Evolutionary conservation across 768 basidiomycete genomes (phyloP), one percentile per base, ranked within the genome.

Genomic region (Xerocomellus chrysenteron): DNA sequence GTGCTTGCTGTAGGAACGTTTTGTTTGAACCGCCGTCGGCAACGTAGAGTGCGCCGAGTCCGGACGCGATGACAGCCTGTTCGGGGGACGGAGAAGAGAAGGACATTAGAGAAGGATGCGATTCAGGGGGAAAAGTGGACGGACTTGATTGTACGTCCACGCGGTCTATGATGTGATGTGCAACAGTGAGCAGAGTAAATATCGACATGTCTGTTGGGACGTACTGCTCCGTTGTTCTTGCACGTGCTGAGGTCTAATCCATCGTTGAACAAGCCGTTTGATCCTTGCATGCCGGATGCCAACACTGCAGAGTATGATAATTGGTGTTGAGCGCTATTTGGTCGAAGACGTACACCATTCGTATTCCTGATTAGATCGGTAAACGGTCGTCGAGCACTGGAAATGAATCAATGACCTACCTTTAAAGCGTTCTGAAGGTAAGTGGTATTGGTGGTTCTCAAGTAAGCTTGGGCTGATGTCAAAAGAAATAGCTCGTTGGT

Each of bases 91-190:
- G 5, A 9, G 11, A 44, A 1, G 26, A 40, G 43, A 12, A 36
- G 12, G 32, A 21, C 4, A n/a, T 50, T 30, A 50, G 44, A 47
- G 2, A 26, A 4, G 13, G 2, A 24, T 17, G 19, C 1, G 10
- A 43, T 21, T 12, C 21, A 16, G 4, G 28, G 16, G 4, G 5
- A n/a, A 16, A 24, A 32, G 2, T 8, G n/a, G 21, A 54, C 59
- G 39, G 56, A 80, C 82, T 63, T 83, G 82, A 59, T 84, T 83
- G 62, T 84, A 84, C 0, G 79, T 82, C 83, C 83, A 83, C 2
- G 82, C 77, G 5, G 81, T 83, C 78, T 82, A 56, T 17, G 42
- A 30, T 33, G 43, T 28, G 35, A 26, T 46, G 26, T 7, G 42
- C 2, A 17, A 53, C 13, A 13, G 32, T 52, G 13, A 61, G 47